Conservation (phyloP, 179 eudicot species). For the Nepenthes alata region DNA sequence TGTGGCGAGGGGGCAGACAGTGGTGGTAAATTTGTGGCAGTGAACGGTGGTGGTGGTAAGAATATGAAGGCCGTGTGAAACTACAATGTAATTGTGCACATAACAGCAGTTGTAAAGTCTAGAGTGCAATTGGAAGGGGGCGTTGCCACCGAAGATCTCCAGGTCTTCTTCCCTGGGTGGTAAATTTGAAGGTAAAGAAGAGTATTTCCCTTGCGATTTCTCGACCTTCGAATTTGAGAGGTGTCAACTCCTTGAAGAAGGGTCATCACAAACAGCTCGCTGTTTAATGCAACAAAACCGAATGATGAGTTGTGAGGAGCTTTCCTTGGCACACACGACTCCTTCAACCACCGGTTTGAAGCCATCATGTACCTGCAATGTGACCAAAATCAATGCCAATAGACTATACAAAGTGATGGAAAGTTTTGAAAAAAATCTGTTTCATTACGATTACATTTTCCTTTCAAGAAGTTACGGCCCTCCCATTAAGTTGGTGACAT, state of each 20-base stretch:
- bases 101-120: slow-evolving; percentile 68
- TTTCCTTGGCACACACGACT: slow-evolving; percentile 53
- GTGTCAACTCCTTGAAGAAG: slow-evolving; percentile 31
- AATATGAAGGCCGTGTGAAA: background rate
- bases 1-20: too few relatives aligned
- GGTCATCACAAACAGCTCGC: slow-evolving; percentile 56
- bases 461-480: too few relatives aligned
- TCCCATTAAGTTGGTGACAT: too few relatives aligned
- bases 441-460: too few relatives aligned
- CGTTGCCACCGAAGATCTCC: slow-evolving; percentile 62
- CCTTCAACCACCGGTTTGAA: slow-evolving; percentile 63
- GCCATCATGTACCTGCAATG: slow-evolving; percentile 50
- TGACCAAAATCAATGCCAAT: background rate
- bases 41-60: too few relatives aligned
- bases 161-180: slow-evolving; percentile 46
- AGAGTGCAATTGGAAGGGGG: slow-evolving; percentile 43
- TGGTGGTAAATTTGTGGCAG: too few relatives aligned
- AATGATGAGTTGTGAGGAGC: slow-evolving; percentile 36
- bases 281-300: slow-evolving; percentile 59
- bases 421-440: too few relatives aligned
- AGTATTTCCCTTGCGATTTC: slow-evolving; percentile 45
- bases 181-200: slow-evolving; percentile 57
- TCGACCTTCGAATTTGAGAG: slow-evolving; percentile 38
- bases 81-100: slow-evolving; percentile 56
- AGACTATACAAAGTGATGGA: too few relatives aligned